Conservation (phyloP, 2,329 filamentous ascomycete species). For the Westerdykella aurantiaca region DNA sequence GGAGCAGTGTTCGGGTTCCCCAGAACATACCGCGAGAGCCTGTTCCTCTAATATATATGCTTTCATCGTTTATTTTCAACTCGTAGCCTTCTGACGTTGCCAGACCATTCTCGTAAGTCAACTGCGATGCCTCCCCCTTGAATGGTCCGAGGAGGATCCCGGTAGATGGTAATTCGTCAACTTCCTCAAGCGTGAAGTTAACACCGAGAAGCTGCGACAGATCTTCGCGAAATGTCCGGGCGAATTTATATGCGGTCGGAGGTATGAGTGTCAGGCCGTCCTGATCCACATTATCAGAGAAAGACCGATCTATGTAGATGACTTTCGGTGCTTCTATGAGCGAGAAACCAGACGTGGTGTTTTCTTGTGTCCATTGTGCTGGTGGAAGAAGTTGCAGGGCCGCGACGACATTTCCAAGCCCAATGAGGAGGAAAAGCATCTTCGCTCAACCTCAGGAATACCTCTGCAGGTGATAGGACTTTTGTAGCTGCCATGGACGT, state of each 20-base stretch:
- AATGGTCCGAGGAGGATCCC: constrained; percentile 44
- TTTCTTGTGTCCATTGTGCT: constrained; percentile 20
- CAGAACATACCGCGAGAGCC: constrained; percentile 45
- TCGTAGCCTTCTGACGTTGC: constrained; percentile 49
- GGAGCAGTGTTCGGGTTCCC: constrained; percentile 45
- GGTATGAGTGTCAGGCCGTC: constrained; percentile 49
- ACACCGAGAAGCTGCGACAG: constrained; percentile 38
- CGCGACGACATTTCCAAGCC: constrained; percentile 14
- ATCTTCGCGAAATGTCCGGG: constrained; percentile 43
- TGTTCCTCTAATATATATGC: constrained; percentile 38
- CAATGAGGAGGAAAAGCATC: background rate
- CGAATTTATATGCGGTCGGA: constrained; percentile 47
- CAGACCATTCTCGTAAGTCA: constrained; percentile 46
- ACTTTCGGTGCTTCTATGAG: constrained; percentile 17
- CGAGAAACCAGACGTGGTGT: constrained; percentile 17
- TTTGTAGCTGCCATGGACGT: background rate
- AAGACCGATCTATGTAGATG: constrained; percentile 40
- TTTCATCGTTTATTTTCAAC: constrained; percentile 34
- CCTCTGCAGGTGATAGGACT: background rate
- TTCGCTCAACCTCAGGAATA: background rate
- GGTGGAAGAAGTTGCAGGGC: constrained; percentile 40
- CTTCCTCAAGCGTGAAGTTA: constrained; percentile 40
- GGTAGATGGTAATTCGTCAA: constrained; percentile 31
- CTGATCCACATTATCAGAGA: constrained; percentile 39
- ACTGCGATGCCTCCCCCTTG: constrained; percentile 15